Conservation (phyloP, 495 filamentous ascomycete genomes). For the Amniculicola lignicola region DNA sequence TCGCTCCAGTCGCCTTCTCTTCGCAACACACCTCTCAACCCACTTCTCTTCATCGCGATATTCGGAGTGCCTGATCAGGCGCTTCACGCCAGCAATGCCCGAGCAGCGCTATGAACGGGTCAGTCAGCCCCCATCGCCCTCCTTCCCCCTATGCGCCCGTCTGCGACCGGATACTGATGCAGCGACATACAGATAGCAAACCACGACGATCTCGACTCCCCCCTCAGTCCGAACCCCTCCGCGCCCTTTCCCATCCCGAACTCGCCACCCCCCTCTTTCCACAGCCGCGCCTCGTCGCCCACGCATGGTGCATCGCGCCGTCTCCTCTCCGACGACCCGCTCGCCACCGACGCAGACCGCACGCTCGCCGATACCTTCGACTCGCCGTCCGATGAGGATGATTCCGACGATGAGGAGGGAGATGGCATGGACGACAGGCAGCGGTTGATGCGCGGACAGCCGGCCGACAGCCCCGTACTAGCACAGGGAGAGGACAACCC, state of each 20-base stretch:
- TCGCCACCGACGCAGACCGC: constrained; percentile 60
- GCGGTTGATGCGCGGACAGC: constrained; percentile 73
- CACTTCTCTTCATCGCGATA: too few species aligned
- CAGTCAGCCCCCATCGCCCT: constrained; percentile 38
- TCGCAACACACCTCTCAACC: not conserved
- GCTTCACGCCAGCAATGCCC: too few species aligned
- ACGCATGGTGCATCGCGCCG: constrained; percentile 48
- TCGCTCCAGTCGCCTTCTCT: not conserved
- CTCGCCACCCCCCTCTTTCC: constrained; percentile 94
- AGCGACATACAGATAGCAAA: constrained; percentile 37
- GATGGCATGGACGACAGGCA: constrained; percentile 76
- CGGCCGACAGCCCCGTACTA: constrained; percentile 44
- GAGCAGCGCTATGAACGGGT: constrained; percentile 85
- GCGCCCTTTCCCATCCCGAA: constrained; percentile 56
- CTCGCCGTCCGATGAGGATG: constrained; percentile 40
- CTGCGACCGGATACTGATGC: constrained; percentile 9
- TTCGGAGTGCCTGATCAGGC: too few species aligned
- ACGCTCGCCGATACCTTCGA: constrained; percentile 88
- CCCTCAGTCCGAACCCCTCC: constrained; percentile 41
- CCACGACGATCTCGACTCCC: constrained; percentile 48
- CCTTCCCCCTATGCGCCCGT: not conserved
- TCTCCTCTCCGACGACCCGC: constrained; percentile 51
- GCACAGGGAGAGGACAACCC: constrained; percentile 40
- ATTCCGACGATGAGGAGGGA: constrained; percentile 47
- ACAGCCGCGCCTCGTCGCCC: constrained; percentile 74